phyloP scores from a whole-genome alignment of 352 stramenopile genomes.

The Phytophthora agathidicida region DNA sequence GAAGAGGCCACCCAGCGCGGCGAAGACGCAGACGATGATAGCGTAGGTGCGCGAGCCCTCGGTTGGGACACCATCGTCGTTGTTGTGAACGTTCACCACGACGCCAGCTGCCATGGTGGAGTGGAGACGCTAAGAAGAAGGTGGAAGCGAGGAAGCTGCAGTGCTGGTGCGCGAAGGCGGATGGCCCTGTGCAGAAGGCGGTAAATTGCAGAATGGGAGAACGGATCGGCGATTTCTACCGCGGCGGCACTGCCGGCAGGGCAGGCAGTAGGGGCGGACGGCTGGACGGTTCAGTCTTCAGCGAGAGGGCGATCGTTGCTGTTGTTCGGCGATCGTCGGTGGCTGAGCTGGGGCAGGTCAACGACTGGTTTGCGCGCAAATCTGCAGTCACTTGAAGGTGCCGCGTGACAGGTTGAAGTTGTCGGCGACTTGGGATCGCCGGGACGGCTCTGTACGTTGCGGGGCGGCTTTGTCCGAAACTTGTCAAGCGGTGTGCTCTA shows the following conservation, averaged over 20 bases:
- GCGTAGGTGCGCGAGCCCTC: conserved; percentile 43
- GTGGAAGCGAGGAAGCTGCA: neutral
- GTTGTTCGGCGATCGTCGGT: neutral
- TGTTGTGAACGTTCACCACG: conserved; percentile 11
- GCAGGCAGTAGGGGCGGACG: too few relatives aligned
- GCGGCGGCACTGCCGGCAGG: too few relatives aligned
- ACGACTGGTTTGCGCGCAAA: conserved; percentile 7
- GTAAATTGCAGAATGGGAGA: conserved; percentile 3
- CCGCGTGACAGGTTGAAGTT: conserved; percentile 11
- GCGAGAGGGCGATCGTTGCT: neutral
- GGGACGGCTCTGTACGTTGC: conserved; percentile 3
- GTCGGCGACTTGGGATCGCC: conserved; percentile 14
- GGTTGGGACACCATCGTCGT: conserved; percentile 31
- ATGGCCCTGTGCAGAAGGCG: neutral
- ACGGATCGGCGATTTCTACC: too few relatives aligned
- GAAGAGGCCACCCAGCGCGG: conserved; percentile 32
- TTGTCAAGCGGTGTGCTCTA: neutral
- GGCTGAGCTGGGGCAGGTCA: conserved; percentile 3
- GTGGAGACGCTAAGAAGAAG: too few relatives aligned
- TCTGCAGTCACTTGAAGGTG: conserved; percentile 7
- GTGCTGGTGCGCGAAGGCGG: neutral
- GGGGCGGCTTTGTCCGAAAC: neutral
- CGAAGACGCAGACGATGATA: conserved; percentile 38
- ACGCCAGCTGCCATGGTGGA: conserved; percentile 16
- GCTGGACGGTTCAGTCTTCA: neutral